Conservation (phyloP, 1,139 yeast genomes). For the Kluyveromyces marxianus region DNA sequence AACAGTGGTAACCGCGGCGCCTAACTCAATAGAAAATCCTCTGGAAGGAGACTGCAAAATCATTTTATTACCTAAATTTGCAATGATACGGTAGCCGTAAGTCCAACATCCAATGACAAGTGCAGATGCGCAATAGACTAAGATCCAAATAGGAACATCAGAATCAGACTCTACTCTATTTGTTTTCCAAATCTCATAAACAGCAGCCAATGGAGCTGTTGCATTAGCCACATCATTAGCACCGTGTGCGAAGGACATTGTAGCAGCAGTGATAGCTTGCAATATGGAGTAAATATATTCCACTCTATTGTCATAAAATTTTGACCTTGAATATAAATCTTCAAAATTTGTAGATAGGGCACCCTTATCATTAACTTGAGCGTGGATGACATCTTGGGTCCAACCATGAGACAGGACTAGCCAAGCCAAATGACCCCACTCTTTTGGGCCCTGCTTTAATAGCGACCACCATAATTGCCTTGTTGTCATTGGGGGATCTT, state of each 20-base stretch:
- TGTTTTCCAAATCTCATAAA: slow-evolving; percentile 54
- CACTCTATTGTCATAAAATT: slow-evolving; percentile 62
- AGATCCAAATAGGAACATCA: slow-evolving; percentile 65
- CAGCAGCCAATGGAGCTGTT: slow-evolving; percentile 66
- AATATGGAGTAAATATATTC: slow-evolving; percentile 64
- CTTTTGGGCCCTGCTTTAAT: slow-evolving; percentile 39
- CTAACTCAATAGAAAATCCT: slow-evolving; percentile 73
- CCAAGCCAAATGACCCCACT: slow-evolving; percentile 49
- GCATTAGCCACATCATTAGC: slow-evolving; percentile 78
- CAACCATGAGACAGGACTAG: slow-evolving; percentile 52
- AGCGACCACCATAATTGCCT: slow-evolving; percentile 39
- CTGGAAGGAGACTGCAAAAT: slow-evolving; percentile 74
- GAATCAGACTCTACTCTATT: slow-evolving; percentile 43
- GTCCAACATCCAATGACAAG: slow-evolving; percentile 68
- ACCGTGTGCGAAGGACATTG: slow-evolving; percentile 80
- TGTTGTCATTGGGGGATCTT: slow-evolving; percentile 32
- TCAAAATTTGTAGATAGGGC: slow-evolving; percentile 35
- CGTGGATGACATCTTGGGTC: slow-evolving; percentile 52
- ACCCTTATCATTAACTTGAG: slow-evolving; percentile 35
- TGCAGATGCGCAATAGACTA: slow-evolving; percentile 61
- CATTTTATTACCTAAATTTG: slow-evolving; percentile 65
- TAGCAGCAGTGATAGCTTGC: slow-evolving; percentile 69
- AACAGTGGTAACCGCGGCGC: slow-evolving; percentile 70
- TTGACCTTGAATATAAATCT: slow-evolving; percentile 49
- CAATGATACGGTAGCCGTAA: slow-evolving; percentile 65